Evolutionary conservation across 768 basidiomycete species (phyloP).

Genomic region (Chalciporus pseudorubinellus): DNA sequence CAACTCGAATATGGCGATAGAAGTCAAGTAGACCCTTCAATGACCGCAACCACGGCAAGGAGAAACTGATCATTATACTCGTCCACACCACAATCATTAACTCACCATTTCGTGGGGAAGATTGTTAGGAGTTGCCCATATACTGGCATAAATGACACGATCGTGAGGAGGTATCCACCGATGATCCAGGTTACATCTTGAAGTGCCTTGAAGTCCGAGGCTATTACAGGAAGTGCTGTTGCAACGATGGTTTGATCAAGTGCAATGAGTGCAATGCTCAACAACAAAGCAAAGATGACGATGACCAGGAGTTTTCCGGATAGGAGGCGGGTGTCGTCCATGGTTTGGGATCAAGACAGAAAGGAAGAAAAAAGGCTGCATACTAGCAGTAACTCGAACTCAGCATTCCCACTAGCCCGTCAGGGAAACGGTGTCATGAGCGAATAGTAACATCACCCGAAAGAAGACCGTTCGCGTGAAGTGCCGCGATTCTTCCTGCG

Average conservation of each 20-base stretch:
- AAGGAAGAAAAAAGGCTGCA: not conserved
- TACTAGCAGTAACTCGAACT: no score
- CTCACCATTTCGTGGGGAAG: slow-evolving; percentile 12
- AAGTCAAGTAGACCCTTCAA: slow-evolving; percentile 32
- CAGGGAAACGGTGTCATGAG: not conserved
- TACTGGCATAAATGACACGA: slow-evolving; percentile 19
- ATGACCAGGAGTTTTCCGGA: slow-evolving; percentile 2
- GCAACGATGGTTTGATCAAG: slow-evolving; percentile 49
- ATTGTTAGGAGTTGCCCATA: slow-evolving; percentile 8
- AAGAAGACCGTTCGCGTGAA: no score
- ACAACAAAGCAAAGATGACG: slow-evolving; percentile 4
- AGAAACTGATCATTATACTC: slow-evolving; percentile 26
- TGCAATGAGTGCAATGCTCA: slow-evolving; percentile 12
- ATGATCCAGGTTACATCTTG: slow-evolving; percentile 53
- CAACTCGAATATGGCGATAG: slow-evolving; percentile 24
- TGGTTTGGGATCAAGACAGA: not conserved
- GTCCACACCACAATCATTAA: slow-evolving; percentile 48
- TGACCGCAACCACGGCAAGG: slow-evolving; percentile 49
- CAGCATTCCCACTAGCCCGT: no score
- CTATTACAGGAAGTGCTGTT: slow-evolving; percentile 48
- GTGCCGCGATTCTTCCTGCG: no score
- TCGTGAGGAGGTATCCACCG: slow-evolving; percentile 63
- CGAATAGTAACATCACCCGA: not conserved
- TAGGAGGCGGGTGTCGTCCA: slow-evolving; percentile 10
- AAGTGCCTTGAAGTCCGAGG: slow-evolving; percentile 12